Conservation (phyloP, 1,284 basidiomycete species). For the Lignosus rhinocerotis region DNA sequence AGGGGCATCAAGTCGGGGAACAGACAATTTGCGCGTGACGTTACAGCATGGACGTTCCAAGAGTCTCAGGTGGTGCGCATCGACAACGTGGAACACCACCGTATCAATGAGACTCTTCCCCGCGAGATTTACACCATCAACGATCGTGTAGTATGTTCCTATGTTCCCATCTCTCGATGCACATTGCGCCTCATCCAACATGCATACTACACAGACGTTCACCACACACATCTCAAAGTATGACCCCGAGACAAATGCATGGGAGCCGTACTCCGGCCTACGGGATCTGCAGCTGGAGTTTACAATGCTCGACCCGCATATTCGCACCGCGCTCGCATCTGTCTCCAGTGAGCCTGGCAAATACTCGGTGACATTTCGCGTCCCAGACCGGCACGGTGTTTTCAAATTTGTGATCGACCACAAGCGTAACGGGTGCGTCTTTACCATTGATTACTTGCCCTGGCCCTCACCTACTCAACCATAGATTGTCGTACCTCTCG, state of each 20-base stretch:
- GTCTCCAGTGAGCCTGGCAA: slow-evolving; percentile 56
- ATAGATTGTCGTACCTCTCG: slow-evolving; percentile 71
- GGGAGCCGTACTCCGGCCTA: slow-evolving; percentile 72
- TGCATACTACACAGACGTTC: slow-evolving; percentile 58
- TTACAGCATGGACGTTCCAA: slow-evolving; percentile 91
- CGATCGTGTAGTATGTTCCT: slow-evolving; percentile 70
- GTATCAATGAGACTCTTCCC: slow-evolving; percentile 58
- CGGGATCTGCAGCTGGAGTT: slow-evolving; percentile 91
- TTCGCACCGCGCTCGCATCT: slow-evolving; percentile 72
- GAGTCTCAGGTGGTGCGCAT: slow-evolving; percentile 83
- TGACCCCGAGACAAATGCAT: slow-evolving; percentile 53
- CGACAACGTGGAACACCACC: slow-evolving; percentile 74
- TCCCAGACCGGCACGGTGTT: slow-evolving; percentile 95
- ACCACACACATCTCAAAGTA: slow-evolving; percentile 71
- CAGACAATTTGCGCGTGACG: slow-evolving; percentile 67
- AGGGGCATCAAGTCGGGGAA: slow-evolving; percentile 76
- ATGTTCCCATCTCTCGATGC: neutral
- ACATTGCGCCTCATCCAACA: slow-evolving; percentile 6
- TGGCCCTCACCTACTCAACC: neutral
- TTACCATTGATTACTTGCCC: neutral
- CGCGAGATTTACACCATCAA: slow-evolving; percentile 82
- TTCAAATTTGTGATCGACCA: slow-evolving; percentile 94
- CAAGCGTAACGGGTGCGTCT: slow-evolving; percentile 79
- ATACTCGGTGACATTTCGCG: slow-evolving; percentile 80
- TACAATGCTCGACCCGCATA: slow-evolving; percentile 96